These are phyloP conservation scores for Juglanconis oblonga DNA, from an alignment of 2,329 filamentous ascomycete species.

Conservation along the genomic window DNA sequence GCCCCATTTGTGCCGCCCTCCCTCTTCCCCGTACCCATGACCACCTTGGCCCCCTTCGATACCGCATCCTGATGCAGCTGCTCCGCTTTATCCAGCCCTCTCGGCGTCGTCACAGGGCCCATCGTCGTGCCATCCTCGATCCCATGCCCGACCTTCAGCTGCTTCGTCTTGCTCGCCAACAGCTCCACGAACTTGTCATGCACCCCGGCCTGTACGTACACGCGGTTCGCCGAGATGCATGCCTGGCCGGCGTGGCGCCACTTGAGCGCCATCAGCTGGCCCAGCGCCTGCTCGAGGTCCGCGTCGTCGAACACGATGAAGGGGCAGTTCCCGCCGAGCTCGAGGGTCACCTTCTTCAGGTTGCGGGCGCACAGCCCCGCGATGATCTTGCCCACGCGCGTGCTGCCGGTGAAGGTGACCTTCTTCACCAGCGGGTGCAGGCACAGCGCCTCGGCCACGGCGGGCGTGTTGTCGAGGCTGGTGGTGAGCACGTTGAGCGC, in stretches of 20 bases:
- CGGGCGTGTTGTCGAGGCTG: constrained; percentile 41
- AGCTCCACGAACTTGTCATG: constrained; percentile 59
- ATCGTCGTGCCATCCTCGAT: constrained; percentile 29
- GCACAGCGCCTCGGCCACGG: constrained; percentile 44
- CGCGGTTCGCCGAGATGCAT: constrained; percentile 63
- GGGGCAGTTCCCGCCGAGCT: constrained; percentile 69
- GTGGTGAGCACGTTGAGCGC: constrained; percentile 56
- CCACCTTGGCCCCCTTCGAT: constrained; percentile 22
- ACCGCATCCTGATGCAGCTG: constrained; percentile 20
- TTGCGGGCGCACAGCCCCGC: constrained; percentile 60
- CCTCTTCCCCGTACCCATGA: constrained; percentile 47
- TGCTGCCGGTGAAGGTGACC: constrained; percentile 75
- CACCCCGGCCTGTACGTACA: constrained; percentile 62
- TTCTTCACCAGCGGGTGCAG: constrained; percentile 51
- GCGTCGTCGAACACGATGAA: constrained; percentile 68
- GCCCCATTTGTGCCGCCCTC: constrained; percentile 41
- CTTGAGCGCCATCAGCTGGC: constrained; percentile 35
- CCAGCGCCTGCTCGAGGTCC: constrained; percentile 59
- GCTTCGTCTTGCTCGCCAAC: constrained; percentile 29
- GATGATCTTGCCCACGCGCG: constrained; percentile 65
- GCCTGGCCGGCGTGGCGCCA: constrained; percentile 59
- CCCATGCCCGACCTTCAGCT: constrained; percentile 22
- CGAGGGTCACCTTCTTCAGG: constrained; percentile 67
- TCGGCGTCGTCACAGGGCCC: constrained; percentile 33
- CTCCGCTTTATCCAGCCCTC: constrained; percentile 33